A percentile compares a stretch with the other conserved stretches of the same genome.
These are phyloP conservation scores for Alternaria consortialis DNA, from an alignment of 2,329 filamentous ascomycete genomes.

Conservation along the genomic window DNA sequence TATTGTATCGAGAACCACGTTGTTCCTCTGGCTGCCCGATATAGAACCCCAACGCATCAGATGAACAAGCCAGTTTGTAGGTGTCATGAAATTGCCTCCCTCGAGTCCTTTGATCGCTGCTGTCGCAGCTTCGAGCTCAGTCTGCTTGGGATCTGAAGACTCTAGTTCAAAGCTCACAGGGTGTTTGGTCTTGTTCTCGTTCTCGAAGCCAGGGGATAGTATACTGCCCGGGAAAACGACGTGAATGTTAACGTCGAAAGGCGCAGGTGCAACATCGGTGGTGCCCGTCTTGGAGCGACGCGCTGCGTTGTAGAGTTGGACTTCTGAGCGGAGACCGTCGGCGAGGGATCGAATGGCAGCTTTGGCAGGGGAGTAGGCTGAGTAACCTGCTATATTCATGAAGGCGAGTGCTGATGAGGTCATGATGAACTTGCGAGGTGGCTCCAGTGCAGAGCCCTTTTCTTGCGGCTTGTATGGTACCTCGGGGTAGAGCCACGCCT, in stretches of 20 bases:
- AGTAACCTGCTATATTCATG: constrained; percentile 81
- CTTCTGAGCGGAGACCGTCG: constrained; percentile 84
- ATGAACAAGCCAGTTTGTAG: constrained; percentile 75
- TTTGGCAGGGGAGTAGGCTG: constrained; percentile 84
- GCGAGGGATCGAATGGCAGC: constrained; percentile 83
- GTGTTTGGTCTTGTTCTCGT: constrained; percentile 82
- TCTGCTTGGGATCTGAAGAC: constrained; percentile 80
- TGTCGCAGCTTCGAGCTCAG: constrained; percentile 78
- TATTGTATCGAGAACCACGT: constrained; percentile 63
- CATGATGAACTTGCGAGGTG: constrained; percentile 82
- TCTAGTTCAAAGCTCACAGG: constrained; percentile 81
- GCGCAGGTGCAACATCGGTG: constrained; percentile 51
- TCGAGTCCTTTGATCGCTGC: constrained; percentile 78
- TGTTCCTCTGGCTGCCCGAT: constrained; percentile 63
- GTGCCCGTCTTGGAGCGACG: constrained; percentile 46
- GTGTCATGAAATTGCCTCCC: constrained; percentile 79
- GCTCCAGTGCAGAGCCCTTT: constrained; percentile 25
- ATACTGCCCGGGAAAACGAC: constrained; percentile 88
- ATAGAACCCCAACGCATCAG: constrained; percentile 71
- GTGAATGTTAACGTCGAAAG: constrained; percentile 79
- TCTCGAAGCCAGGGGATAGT: constrained; percentile 74
- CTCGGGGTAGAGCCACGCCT: constrained; percentile 71
- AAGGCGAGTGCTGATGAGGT: constrained; percentile 82
- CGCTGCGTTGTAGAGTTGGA: constrained; percentile 81
- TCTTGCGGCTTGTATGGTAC: constrained; percentile 48